Evolutionary conservation across 768 basidiomycete species (phyloP).

Genomic region (Tulasnella sp.): DNA sequence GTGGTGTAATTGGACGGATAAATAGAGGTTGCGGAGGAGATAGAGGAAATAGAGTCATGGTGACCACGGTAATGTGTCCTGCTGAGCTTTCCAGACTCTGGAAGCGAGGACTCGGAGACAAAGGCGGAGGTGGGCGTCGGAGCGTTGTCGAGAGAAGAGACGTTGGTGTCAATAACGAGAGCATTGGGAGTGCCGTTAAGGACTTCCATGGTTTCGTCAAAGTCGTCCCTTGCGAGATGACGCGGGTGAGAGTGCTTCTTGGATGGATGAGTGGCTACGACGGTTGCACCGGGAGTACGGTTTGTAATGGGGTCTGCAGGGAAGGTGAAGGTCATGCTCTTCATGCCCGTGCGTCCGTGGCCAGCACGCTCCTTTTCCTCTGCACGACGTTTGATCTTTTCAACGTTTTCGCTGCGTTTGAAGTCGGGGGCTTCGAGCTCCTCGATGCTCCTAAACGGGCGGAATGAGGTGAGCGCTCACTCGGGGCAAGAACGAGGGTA

Average conservation of each 20-base stretch:
- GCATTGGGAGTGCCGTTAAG: background rate
- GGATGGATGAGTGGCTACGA: background rate
- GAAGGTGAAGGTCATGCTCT: slow-evolving; percentile 85
- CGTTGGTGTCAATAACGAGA: slow-evolving; percentile 11
- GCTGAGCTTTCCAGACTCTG: slow-evolving; percentile 10
- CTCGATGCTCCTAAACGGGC: slow-evolving; percentile 52
- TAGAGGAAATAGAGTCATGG: slow-evolving; percentile 26
- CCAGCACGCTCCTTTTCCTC: slow-evolving; percentile 71
- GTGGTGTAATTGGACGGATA: background rate
- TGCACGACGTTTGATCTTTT: slow-evolving; percentile 68
- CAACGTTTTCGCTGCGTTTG: slow-evolving; percentile 63
- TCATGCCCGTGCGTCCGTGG: slow-evolving; percentile 43
- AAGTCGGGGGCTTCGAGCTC: slow-evolving; percentile 77
- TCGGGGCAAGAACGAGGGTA: background rate
- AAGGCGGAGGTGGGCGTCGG: slow-evolving; percentile 28
- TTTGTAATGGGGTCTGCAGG: slow-evolving; percentile 54
- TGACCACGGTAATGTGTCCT: slow-evolving; percentile 28
- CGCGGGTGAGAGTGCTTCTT: slow-evolving; percentile 1
- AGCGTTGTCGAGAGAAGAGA: slow-evolving; percentile 8
- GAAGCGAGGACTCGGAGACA: slow-evolving; percentile 26
- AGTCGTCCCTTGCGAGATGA: background rate
- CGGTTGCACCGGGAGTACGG: slow-evolving; percentile 14
- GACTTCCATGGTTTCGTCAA: slow-evolving; percentile 6
- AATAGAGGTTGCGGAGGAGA: slow-evolving; percentile 6
- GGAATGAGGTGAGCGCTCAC: background rate